Percentiles rank a stretch among this genome's conserved stretches.
Conservation (phyloP, 257 asterid genomes). For the Penstemon barbatus region DNA sequence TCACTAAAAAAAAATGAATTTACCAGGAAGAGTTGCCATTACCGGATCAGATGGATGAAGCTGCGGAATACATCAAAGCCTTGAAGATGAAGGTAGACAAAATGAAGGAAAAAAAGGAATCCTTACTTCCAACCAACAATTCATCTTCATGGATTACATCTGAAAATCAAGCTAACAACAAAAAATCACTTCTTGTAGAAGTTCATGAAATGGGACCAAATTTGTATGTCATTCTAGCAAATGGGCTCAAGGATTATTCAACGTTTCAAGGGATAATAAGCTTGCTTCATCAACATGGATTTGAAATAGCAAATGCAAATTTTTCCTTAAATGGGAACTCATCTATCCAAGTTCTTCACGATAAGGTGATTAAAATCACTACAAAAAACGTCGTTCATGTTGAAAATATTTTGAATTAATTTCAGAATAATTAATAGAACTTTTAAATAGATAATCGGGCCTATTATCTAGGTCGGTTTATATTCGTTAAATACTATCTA, state of each 20-base stretch:
- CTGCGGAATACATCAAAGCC: conserved; percentile 35
- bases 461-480: too few species aligned
- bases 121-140: conserved; percentile 19
- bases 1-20: neutral
- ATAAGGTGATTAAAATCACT: conserved; percentile 33
- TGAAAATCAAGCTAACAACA: conserved; percentile 20
- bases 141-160: conserved; percentile 5
- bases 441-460: too few species aligned
- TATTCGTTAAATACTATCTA: too few species aligned
- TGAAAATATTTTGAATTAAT: neutral
- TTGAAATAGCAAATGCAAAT: conserved; percentile 41
- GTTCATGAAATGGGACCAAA: conserved; percentile 51
- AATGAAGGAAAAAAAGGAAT: conserved; percentile 34
- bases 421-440: too few species aligned
- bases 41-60: conserved; percentile 54
- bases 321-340: conserved; percentile 46
- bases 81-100: conserved; percentile 38
- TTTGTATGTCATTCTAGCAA: conserved; percentile 33
- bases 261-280: conserved; percentile 37
- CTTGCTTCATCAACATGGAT: conserved; percentile 34
- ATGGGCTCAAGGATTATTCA: conserved; percentile 30
- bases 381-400: neutral
- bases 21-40: conserved; percentile 40
- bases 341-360: conserved; percentile 37
- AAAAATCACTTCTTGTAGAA: conserved; percentile 32